Conservation (phyloP, 805 yeast species). For the Candida boleticola region DNA sequence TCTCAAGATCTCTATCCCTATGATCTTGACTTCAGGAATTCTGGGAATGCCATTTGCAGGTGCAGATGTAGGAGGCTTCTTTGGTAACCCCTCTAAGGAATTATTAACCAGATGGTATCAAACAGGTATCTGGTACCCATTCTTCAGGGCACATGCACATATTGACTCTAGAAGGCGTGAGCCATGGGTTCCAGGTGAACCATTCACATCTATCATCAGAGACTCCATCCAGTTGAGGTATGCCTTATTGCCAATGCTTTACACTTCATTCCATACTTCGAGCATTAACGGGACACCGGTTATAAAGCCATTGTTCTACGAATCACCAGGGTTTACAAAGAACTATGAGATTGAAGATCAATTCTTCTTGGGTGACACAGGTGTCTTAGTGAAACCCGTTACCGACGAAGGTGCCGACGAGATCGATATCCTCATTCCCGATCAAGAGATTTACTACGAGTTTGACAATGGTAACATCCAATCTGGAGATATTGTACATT, state of each 20-base stretch:
- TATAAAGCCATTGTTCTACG: slow-evolving; percentile 65
- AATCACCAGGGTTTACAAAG: slow-evolving; percentile 43
- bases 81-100: slow-evolving; percentile 83
- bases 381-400: slow-evolving; percentile 79
- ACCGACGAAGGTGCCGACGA: slow-evolving; percentile 48
- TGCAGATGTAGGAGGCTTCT: slow-evolving; percentile 96
- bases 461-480: slow-evolving; percentile 35
- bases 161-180: slow-evolving; percentile 90
- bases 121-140: slow-evolving; percentile 93
- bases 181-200: slow-evolving; percentile 84
- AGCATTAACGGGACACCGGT: slow-evolving; percentile 66
- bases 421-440: slow-evolving; percentile 53
- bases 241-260: slow-evolving; percentile 70
- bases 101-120: slow-evolving; percentile 92
- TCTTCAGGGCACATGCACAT: slow-evolving; percentile 95
- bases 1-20: slow-evolving; percentile 75
- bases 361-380: slow-evolving; percentile 72
- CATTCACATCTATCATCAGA: slow-evolving; percentile 61
- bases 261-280: slow-evolving; percentile 73
- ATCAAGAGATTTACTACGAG: slow-evolving; percentile 54
- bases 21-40: slow-evolving; percentile 77
- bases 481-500: slow-evolving; percentile 19
- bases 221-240: slow-evolving; percentile 76
- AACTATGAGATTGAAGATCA: slow-evolving; percentile 72
- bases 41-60: slow-evolving; percentile 92